A percentile compares a stretch with the other conserved stretches of the same genome.
Evolutionary conservation across 305 asterid genomes (phyloP).

Genomic region (Rubia balearica): DNA sequence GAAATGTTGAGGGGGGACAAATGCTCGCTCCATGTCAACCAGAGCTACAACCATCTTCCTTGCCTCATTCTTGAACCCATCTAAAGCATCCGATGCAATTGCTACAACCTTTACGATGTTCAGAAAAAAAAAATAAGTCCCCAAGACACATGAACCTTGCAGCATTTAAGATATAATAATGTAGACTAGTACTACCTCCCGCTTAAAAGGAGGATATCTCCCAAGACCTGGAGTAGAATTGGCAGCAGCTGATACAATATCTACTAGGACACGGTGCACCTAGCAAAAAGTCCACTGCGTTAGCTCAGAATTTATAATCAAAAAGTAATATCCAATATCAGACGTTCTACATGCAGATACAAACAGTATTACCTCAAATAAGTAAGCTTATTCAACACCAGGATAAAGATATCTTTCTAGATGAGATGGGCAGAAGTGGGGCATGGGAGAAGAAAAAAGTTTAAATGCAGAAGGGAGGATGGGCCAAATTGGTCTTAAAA

Average conservation of each 20-base stretch:
- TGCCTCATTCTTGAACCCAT: conserved; percentile 83
- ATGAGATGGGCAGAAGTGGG: background rate
- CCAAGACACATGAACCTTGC: background rate
- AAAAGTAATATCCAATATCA: conserved; percentile 5
- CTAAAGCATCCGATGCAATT: conserved; percentile 86
- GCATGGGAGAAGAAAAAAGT: too few relatives aligned
- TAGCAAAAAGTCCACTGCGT: conserved; percentile 19
- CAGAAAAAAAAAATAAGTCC: conserved; percentile 10
- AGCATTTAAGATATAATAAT: conserved; percentile 2
- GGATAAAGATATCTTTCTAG: background rate
- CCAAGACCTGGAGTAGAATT: conserved; percentile 99
- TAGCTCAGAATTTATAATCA: conserved; percentile 14
- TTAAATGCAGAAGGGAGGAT: background rate
- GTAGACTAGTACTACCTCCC: conserved; percentile 51
- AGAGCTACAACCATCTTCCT: conserved; percentile 95
- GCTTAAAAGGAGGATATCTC: conserved; percentile 97
- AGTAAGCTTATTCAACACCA: too few relatives aligned
- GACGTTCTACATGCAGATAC: background rate
- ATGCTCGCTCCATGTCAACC: conserved; percentile 99
- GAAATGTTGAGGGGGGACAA: conserved; percentile 98
- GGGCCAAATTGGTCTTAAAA: background rate
- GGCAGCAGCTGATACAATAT: conserved; percentile 86
- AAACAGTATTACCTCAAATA: background rate
- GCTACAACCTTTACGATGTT: conserved; percentile 59
- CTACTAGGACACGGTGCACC: conserved; percentile 96